Conservation (phyloP, 139 green algal genomes). For the Chlorella sorokiniana region DNA sequence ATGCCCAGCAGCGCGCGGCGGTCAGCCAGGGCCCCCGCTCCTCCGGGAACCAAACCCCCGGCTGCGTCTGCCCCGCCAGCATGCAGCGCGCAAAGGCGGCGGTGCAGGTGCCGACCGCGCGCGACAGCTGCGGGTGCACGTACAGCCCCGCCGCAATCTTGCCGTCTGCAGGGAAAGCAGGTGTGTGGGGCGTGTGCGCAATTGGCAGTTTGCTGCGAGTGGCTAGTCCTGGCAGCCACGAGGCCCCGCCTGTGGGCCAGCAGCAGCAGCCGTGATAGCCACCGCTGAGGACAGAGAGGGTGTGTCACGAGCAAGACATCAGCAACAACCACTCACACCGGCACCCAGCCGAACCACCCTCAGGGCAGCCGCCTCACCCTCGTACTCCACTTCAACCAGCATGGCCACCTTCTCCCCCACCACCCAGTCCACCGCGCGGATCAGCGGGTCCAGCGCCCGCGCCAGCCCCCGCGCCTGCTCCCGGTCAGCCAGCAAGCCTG, state of each 20-base stretch:
- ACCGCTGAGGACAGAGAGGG: too few relatives aligned
- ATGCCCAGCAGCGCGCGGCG: constrained; percentile 56
- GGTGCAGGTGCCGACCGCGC: constrained; percentile 67
- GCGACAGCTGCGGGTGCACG: constrained; percentile 77
- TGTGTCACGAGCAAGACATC: neutral
- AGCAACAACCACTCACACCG: neutral
- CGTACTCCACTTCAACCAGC: constrained; percentile 88
- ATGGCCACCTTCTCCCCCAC: constrained; percentile 90
- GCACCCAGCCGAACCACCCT: too few relatives aligned
- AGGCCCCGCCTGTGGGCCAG: too few relatives aligned
- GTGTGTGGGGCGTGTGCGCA: neutral
- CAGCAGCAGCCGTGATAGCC: too few relatives aligned
- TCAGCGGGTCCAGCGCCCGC: constrained; percentile 65
- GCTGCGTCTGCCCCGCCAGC: constrained; percentile 77
- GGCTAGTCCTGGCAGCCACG: too few relatives aligned
- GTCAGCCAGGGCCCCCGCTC: constrained; percentile 69
- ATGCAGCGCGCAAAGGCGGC: constrained; percentile 80
- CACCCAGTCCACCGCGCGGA: constrained; percentile 75
- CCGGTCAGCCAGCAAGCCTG: constrained; percentile 59
- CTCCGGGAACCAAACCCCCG: constrained; percentile 97
- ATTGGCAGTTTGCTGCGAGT: too few relatives aligned
- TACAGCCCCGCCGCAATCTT: constrained; percentile 81
- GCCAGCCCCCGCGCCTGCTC: constrained; percentile 58
- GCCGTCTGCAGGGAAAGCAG: constrained; percentile 47
- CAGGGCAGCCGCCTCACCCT: constrained; percentile 22